phyloP scores from a whole-genome alignment of 371 early-diverging fungal species.

The Dichotomocladium elegans region DNA sequence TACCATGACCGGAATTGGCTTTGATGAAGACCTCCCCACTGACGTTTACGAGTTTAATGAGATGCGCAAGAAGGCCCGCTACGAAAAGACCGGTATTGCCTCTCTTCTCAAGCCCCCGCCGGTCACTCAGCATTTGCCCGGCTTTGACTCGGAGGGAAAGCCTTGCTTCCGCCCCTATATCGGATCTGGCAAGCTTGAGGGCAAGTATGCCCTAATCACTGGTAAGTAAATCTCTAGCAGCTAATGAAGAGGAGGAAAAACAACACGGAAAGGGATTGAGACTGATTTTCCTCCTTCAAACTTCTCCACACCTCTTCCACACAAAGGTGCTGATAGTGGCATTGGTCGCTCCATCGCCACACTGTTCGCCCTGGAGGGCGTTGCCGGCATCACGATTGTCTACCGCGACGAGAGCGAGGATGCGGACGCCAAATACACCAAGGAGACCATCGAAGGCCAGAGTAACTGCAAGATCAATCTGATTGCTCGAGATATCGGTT shows the following conservation, averaged over 20 bases:
- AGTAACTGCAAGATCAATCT: constrained; percentile 35
- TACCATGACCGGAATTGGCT: constrained; percentile 33
- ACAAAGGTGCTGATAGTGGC: constrained; percentile 49
- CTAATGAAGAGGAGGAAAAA: background rate
- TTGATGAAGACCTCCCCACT: constrained; percentile 45
- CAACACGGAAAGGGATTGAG: background rate
- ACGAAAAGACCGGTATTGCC: constrained; percentile 42
- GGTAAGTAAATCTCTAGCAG: constrained; percentile 14
- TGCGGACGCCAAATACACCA: constrained; percentile 44
- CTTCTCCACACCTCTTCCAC: too few species aligned
- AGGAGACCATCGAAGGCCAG: constrained; percentile 42
- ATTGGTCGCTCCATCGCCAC: constrained; percentile 48
- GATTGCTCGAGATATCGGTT: constrained; percentile 48
- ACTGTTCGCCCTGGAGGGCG: constrained; percentile 46
- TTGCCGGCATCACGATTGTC: constrained; percentile 45
- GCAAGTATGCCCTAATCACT: constrained; percentile 43
- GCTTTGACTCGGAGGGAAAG: constrained; percentile 33
- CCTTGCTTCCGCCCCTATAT: constrained; percentile 38
- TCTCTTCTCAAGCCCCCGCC: constrained; percentile 46
- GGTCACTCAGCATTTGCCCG: constrained; percentile 42
- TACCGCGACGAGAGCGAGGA: constrained; percentile 49
- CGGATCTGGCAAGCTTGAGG: constrained; percentile 40
- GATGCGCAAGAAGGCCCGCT: constrained; percentile 36
- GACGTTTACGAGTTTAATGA: constrained; percentile 48
- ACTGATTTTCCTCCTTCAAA: too few species aligned